Evolutionary conservation across 495 filamentous ascomycete genomes (phyloP), one percentile per base, ranked within the genome.

Genomic region (Xylaria telfairii): DNA sequence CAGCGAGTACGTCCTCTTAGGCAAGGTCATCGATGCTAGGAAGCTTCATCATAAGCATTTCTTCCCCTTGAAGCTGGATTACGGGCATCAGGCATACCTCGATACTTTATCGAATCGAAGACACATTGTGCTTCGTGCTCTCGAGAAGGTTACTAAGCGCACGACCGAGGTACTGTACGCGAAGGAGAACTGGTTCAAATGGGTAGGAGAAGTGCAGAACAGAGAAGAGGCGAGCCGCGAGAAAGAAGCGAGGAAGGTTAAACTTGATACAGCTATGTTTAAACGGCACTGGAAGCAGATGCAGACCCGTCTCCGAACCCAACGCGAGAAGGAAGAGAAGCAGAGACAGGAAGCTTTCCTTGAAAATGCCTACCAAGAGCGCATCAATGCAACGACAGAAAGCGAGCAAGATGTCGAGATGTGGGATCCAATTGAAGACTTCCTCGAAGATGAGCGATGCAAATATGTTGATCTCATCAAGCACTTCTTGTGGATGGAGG

Each of bases 401-500:
- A 73, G 69, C 28, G 77, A 81, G 41, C 75, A 73, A 13, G 76
- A 77, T 62, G 77, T 72, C 10, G 78, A 78, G 39, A 76, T 82
- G 56, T 89, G 86, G 86, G 86, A 89, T 79, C 86, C 84, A 26
- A 85, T 88, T 53, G 82, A 87, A 67, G 81, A 87, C 72, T 81
- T 83, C 7, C 67, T 83, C 32, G 77, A 83, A 49, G 84, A 87
- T 47, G 81, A 82, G 49, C 75, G 84, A n/a, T 79, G 67, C 9
- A 81, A 72, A 73, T 88, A 81, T 62, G 71, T 86, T 49, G 76
- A 83, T 70, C 74, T 82, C 13, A 80, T 81, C 37, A 74, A 77
- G 68, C 81, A 81, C 63, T 84, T 86, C 64, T 68, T 87, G 30
- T 84, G 83, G 81, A 80, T 84, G 63, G 74, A 76, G 30, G 62